Evolutionary conservation across 306 rosid species (phyloP).

Genomic region (Astragalus glycyphyllos): DNA sequence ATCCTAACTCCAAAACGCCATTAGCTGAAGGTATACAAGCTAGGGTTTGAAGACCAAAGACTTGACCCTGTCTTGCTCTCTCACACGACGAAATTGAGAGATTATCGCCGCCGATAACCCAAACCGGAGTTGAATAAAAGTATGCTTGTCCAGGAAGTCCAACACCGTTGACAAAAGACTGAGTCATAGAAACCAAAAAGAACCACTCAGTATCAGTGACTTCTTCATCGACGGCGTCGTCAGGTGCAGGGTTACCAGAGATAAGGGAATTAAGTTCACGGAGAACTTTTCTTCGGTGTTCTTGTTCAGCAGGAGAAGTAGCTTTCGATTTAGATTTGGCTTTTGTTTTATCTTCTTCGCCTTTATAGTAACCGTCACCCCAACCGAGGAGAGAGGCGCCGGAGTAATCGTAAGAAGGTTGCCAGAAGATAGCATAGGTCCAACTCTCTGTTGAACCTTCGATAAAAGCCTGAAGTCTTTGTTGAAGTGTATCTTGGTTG

Average conservation of each 20-base stretch:
- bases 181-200: conserved; percentile 92
- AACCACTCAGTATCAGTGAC: conserved; percentile 98
- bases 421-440: conserved; percentile 99
- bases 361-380: conserved; percentile 97
- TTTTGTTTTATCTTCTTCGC: conserved; percentile 69
- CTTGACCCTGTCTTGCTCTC: conserved; percentile 72
- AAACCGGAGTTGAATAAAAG: conserved; percentile 60
- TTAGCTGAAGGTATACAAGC: conserved; percentile 75
- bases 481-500: conserved; percentile 89
- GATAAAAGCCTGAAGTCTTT: conserved; percentile 81
- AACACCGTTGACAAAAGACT: conserved; percentile 67
- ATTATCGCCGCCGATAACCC: conserved; percentile 70
- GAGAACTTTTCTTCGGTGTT: conserved; percentile 79
- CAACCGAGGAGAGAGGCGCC: conserved; percentile 70
- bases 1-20: conserved; percentile 91
- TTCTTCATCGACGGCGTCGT: conserved; percentile 77
- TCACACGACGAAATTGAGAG: conserved; percentile 61
- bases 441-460: conserved; percentile 75
- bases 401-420: conserved; percentile 72
- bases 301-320: conserved; percentile 69
- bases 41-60: conserved; percentile 73
- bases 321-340: conserved; percentile 48
- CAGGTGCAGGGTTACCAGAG: conserved; percentile 58
- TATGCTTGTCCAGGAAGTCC: conserved; percentile 82
- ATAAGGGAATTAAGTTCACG: conserved; percentile 85